Percentiles rank a stretch among this genome's conserved stretches.
These are phyloP conservation scores for Candida cerambycidarum DNA, from an alignment of 805 yeast genomes.

Conservation along the genomic window DNA sequence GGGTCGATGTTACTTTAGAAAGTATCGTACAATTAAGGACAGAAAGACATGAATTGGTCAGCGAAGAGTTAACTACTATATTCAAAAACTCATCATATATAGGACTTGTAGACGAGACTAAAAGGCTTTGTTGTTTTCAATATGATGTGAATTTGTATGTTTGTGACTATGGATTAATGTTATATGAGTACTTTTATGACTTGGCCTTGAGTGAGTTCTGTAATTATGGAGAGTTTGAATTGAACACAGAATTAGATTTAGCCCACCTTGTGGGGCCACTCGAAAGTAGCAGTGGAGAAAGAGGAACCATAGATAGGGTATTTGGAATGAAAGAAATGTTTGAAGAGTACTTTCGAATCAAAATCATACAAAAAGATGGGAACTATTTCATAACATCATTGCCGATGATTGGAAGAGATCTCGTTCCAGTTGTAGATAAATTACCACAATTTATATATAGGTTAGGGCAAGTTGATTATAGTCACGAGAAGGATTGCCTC, in stretches of 20 bases:
- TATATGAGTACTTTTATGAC: conserved; percentile 77
- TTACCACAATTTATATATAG: conserved; percentile 66
- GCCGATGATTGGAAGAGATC: conserved; percentile 68
- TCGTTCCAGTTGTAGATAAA: conserved; percentile 62
- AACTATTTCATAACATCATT: conserved; percentile 46
- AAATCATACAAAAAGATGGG: conserved; percentile 32
- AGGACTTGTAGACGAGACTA: conserved; percentile 74
- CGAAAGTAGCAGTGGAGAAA: conserved; percentile 19
- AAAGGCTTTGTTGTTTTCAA: conserved; percentile 80
- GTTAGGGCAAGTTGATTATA: conserved; percentile 64
- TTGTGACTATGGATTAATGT: conserved; percentile 74
- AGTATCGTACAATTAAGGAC: conserved; percentile 58
- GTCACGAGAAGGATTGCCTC: conserved; percentile 67
- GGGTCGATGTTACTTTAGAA: conserved; percentile 47
- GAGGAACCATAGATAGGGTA: no score
- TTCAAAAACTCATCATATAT: conserved; percentile 72
- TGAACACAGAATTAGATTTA: conserved; percentile 24
- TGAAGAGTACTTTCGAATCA: conserved; percentile 70
- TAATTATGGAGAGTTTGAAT: conserved; percentile 61
- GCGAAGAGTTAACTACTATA: conserved; percentile 62
- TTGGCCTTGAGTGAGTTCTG: conserved; percentile 73
- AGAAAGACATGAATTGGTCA: conserved; percentile 47
- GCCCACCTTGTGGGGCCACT: conserved; percentile 35
- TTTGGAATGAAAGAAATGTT: conserved; percentile 73
- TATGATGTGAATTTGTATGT: conserved; percentile 73